Conservation (phyloP, 768 basidiomycete species). For the Serendipita indica region DNA sequence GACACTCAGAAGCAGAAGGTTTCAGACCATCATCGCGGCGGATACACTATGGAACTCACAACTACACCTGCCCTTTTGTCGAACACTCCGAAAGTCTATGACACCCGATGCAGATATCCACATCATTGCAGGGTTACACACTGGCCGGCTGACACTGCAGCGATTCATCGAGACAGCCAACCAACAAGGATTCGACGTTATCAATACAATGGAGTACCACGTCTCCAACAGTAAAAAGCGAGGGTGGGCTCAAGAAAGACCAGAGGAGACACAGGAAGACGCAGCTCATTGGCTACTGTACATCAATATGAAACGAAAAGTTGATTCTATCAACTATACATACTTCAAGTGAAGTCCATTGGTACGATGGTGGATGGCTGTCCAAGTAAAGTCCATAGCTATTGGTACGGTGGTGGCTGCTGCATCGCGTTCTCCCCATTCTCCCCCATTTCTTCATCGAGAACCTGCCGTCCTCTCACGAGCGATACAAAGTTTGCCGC, state of each 20-base stretch:
- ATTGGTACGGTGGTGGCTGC: background rate
- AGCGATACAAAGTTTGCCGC: constrained; percentile 1
- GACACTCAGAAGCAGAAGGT: constrained; percentile 25
- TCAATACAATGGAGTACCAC: background rate
- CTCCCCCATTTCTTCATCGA: background rate
- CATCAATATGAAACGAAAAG: too few species aligned
- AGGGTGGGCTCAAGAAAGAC: background rate
- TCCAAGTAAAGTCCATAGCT: too few species aligned
- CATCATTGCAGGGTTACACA: constrained; percentile 62
- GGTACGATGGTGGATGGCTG: too few species aligned
- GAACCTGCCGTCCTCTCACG: background rate
- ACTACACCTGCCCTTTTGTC: constrained; percentile 38
- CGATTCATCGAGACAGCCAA: constrained; percentile 35
- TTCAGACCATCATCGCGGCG: constrained; percentile 51
- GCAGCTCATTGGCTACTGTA: background rate
- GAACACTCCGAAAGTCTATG: constrained; percentile 28
- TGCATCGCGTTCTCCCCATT: background rate
- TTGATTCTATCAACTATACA: too few species aligned
- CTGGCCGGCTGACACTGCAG: constrained; percentile 56
- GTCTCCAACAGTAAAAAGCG: background rate
- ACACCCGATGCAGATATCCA: constrained; percentile 33
- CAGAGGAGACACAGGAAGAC: background rate
- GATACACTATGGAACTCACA: constrained; percentile 70
- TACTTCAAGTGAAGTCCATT: too few species aligned
- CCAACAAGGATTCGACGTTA: constrained; percentile 26